A percentile compares a stretch with the other conserved stretches of the same genome.
These are phyloP conservation scores for Penicillium fuscoglaucum DNA, from an alignment of 2,329 filamentous ascomycete genomes.

Conservation along the genomic window DNA sequence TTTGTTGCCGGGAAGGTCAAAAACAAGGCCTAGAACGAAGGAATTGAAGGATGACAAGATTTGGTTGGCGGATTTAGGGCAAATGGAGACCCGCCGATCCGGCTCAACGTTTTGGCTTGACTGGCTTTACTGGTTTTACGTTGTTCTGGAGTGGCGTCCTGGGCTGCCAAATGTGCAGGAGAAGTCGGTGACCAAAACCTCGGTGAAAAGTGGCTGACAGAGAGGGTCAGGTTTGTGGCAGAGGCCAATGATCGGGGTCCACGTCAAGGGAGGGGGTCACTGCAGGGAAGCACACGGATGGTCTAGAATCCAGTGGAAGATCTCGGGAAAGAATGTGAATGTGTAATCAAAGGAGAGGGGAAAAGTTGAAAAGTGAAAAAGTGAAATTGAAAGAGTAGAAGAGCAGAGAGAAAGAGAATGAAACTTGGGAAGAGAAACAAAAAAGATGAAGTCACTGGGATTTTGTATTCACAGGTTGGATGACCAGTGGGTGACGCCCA, in stretches of 20 bases:
- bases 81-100: slow-evolving; percentile 27
- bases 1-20: slow-evolving; percentile 21
- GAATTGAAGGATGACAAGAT: slow-evolving; percentile 6
- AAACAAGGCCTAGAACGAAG: slow-evolving; percentile 29
- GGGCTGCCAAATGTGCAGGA: slow-evolving; percentile 20
- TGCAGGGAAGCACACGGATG: slow-evolving; percentile 21
- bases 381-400: not conserved
- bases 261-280: slow-evolving; percentile 29
- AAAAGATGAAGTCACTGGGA: slow-evolving; percentile 2
- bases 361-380: not conserved
- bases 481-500: not conserved
- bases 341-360: not conserved
- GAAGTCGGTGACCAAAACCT: slow-evolving; percentile 31
- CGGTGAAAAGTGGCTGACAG: slow-evolving; percentile 26
- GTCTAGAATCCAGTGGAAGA: slow-evolving; percentile 18
- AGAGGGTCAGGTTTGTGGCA: slow-evolving; percentile 24
- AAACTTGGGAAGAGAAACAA: not conserved
- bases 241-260: slow-evolving; percentile 32
- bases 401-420: not conserved
- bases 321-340: not conserved
- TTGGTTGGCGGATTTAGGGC: slow-evolving; percentile 25
- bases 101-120: slow-evolving; percentile 28
- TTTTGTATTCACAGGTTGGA: not conserved
- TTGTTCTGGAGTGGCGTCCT: slow-evolving; percentile 17
- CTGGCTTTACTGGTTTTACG: slow-evolving; percentile 23